Evolutionary conservation across 768 basidiomycete species (phyloP), one percentile per base, ranked within the genome.

Genomic region (Pisolithus albus): DNA sequence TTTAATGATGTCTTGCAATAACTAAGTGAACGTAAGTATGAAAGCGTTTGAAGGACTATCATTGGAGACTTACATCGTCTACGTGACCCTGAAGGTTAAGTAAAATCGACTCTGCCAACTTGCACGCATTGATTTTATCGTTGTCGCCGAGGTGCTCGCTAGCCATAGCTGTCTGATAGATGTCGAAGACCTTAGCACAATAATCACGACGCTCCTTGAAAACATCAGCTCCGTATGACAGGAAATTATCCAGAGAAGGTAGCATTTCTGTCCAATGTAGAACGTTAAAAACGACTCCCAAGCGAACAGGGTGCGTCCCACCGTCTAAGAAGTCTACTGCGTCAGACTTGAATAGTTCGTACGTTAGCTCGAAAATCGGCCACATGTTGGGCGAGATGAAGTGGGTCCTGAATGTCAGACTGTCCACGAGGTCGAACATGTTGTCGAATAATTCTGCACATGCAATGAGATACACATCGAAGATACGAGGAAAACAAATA

Each of bases 251-350:
- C 51, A 95, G 68, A 5, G 86, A 82, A 10, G 89, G 88, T 23
- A 91, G 76, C 88, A 92, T 93, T 64, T 94, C 91, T 84, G 37
- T 13, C 39, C n/a, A 39, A n/a, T 16, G 15, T 42, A 45, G 7
- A 18, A 28, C 7, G 9, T 32, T 50, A 21, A 53, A 52, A 13
- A 30, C 21, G 34, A 41, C 7, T 32, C 16, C 8, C 28, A 15
- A 34, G 5, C 24, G 47, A 50, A 8, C 15, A 24, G 3, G 16
- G 15, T 7, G 0, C 0, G 7, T 6, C 76, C 50, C 47, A 86
- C 91, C 91, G 58, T 92, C 88, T 49, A 94, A 74, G 75, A 90
- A 94, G 68, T 92, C 90, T 37, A 86, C 71, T 15, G 88, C 90
- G 30, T 89, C 86, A 15, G 77, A 73, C 67, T 90, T 91, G 82